Conservation (phyloP, 2,329 filamentous ascomycete species). For the Leptographium wingfieldii region DNA sequence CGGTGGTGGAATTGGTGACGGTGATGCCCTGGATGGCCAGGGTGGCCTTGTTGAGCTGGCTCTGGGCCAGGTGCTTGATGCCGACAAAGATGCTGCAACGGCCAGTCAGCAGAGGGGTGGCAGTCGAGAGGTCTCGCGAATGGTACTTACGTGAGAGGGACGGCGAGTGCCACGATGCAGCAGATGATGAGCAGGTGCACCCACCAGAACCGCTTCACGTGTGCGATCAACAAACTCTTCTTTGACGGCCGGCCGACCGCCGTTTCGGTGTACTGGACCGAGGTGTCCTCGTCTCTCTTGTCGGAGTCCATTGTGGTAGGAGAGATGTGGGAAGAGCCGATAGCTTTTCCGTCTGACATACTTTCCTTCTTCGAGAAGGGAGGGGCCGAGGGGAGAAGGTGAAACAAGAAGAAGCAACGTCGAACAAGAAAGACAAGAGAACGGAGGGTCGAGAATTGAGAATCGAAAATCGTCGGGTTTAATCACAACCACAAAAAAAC, state of each 20-base stretch:
- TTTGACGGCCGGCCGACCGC: not conserved
- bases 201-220: slow-evolving; percentile 51
- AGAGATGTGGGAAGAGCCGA: not conserved
- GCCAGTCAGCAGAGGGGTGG: slow-evolving; percentile 18
- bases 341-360: not conserved
- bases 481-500: too few species aligned
- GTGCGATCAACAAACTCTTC: slow-evolving; percentile 12
- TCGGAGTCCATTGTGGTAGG: not conserved
- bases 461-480: too few species aligned
- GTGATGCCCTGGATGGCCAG: slow-evolving; percentile 39
- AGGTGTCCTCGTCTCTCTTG: not conserved
- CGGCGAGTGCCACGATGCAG: slow-evolving; percentile 37
- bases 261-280: slow-evolving; percentile 2
- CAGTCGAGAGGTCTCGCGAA: not conserved
- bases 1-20: slow-evolving; percentile 31
- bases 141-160: slow-evolving; percentile 46
- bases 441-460: not conserved
- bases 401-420: not conserved
- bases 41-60: slow-evolving; percentile 39
- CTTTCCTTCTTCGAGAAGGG: not conserved
- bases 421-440: not conserved
- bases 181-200: slow-evolving; percentile 38
- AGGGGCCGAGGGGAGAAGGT: not conserved
- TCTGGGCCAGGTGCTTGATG: slow-evolving; percentile 43
- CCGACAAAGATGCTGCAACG: slow-evolving; percentile 40